Conservation (phyloP, 805 yeast species). For the Kazachstania kunashirensis region DNA sequence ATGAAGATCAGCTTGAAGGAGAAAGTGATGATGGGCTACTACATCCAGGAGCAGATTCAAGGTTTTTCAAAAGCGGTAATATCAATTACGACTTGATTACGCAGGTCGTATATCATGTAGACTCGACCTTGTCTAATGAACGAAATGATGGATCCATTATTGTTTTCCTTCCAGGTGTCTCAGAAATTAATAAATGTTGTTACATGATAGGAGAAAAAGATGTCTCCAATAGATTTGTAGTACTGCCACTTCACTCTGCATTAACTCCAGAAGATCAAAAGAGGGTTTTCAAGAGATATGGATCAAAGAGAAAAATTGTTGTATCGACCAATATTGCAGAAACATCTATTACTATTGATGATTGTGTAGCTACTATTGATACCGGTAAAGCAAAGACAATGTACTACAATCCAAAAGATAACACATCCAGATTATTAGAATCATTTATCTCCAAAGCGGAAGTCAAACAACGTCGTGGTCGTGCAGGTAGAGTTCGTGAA, state of each 20-base stretch:
- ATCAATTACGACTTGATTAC: conserved; percentile 69
- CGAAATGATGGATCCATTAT: conserved; percentile 61
- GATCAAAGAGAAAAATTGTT: conserved; percentile 63
- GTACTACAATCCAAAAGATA: conserved; percentile 55
- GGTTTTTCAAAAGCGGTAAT: conserved; percentile 53
- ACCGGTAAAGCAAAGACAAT: conserved; percentile 77
- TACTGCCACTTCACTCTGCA: conserved; percentile 82
- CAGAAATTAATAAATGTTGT: conserved; percentile 64
- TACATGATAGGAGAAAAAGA: conserved; percentile 15
- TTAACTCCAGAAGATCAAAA: conserved; percentile 75
- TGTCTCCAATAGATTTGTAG: conserved; percentile 25
- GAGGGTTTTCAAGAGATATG: conserved; percentile 53
- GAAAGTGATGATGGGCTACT: conserved; percentile 32
- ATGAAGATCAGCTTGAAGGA: conserved; percentile 14
- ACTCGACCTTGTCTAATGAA: conserved; percentile 36
- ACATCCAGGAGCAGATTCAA: conserved; percentile 54
- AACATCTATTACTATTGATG: conserved; percentile 93
- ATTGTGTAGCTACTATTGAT: conserved; percentile 86
- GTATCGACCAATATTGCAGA: conserved; percentile 93
- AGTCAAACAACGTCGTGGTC: conserved; percentile 83
- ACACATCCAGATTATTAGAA: conserved; percentile 65
- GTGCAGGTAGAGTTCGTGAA: conserved; percentile 90
- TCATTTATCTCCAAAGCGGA: conserved; percentile 88
- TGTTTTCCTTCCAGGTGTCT: conserved; percentile 82
- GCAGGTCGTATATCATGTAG: conserved; percentile 43